Evolutionary conservation across 2,329 filamentous ascomycete species (phyloP), one percentile per base, ranked within the genome.

Genomic region (Harringtonia lauricola): DNA sequence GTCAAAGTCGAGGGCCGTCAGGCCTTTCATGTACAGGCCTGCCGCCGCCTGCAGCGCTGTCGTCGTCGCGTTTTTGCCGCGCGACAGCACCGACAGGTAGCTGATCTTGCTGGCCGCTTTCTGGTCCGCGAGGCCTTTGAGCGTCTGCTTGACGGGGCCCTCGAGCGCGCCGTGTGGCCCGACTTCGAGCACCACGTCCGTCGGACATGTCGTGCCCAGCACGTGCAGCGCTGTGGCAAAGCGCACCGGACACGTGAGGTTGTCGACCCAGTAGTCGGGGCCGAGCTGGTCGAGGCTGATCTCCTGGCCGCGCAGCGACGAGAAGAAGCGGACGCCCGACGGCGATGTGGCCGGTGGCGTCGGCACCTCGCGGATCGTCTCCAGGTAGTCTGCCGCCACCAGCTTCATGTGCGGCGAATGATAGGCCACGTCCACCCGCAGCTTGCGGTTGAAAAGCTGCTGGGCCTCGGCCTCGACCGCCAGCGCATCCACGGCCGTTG

Each of bases 401-500:
- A 66, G 55, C 39, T 68, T 62, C 71, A 76, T 75, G 49, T 74
- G 70, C 28, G 66, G 60, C 0, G 72, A 76, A 52, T 76, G 73
- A 33, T 75, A 76, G 0, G 71, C 71, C 12, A 67, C 64, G 13
- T 70, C 66, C 4, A 75, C 67, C 4, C 63, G 62, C 24, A 48
- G 17, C 22, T 40, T 22, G 42, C 41, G 63, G 41, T 67, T 65
- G 51, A 76, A 74, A 3, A 68, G 52, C 22, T 60, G 56, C 26
- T 65, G 63, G 28, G 62, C 57, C 38, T 70, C 61, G 15, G 68
- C 62, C 12, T 60, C 42, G 28, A 52, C 56, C 45, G 60, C 61
- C 10, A 75, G 56, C 47, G 64, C 57, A 8, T 67, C 63, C 5
- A 76, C 58, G 4, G 62, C 64, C 1, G 56, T 52, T 31, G 64